Evolutionary conservation across 345 rosid species (phyloP).

Genomic region (Clarkia xantiana): DNA sequence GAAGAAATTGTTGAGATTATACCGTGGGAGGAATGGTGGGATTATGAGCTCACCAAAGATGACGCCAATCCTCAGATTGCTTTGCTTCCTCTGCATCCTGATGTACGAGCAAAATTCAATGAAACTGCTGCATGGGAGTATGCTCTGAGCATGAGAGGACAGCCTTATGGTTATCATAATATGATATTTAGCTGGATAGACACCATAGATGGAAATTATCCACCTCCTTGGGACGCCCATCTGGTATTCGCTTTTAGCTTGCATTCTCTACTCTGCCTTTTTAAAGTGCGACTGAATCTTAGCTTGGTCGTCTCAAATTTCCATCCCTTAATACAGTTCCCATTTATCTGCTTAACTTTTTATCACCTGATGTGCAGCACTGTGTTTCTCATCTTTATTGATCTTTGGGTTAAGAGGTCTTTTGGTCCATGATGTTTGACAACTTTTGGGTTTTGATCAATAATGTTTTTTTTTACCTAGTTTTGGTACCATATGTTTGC

Average conservation of each 20-base stretch:
- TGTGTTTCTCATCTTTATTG: too few relatives aligned
- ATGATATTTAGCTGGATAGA: slow-evolving; percentile 98
- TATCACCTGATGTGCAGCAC: too few relatives aligned
- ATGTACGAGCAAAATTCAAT: slow-evolving; percentile 62
- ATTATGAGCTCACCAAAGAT: slow-evolving; percentile 73
- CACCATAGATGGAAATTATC: slow-evolving; percentile 65
- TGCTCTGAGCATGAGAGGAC: slow-evolving; percentile 69
- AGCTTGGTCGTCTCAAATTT: too few relatives aligned
- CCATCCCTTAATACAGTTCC: too few relatives aligned
- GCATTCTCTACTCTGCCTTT: slow-evolving; percentile 3
- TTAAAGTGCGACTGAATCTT: neutral
- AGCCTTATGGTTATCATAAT: slow-evolving; percentile 93
- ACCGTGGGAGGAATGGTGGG: slow-evolving; percentile 99
- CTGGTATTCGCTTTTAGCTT: slow-evolving; percentile 31
- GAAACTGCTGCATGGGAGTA: slow-evolving; percentile 96
- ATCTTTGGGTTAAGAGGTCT: too few relatives aligned
- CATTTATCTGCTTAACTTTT: too few relatives aligned
- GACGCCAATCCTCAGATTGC: slow-evolving; percentile 82
- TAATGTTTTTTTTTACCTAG: too few relatives aligned
- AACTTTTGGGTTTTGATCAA: too few relatives aligned
- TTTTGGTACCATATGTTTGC: too few relatives aligned
- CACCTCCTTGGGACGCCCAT: slow-evolving; percentile 86
- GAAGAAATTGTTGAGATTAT: slow-evolving; percentile 64
- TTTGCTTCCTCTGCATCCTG: slow-evolving; percentile 80
- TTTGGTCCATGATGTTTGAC: too few relatives aligned